phyloP scores from a whole-genome alignment of 2,329 filamentous ascomycete species.

The Colletotrichum falcatum region DNA sequence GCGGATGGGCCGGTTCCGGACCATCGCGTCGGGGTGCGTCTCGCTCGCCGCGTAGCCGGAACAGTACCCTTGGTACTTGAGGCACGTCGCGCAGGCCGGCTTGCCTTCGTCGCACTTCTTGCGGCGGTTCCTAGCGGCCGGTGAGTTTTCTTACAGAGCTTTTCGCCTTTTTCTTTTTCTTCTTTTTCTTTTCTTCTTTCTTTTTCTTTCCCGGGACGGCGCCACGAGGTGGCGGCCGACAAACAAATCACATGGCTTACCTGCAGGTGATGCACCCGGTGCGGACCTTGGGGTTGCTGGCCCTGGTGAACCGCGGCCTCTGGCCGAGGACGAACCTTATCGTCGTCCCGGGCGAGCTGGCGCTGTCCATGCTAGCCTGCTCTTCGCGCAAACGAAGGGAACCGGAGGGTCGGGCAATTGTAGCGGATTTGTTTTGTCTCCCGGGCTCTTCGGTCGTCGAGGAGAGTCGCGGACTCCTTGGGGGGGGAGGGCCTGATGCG shows the following conservation, averaged over 20 bases:
- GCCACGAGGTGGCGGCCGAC: too few species aligned
- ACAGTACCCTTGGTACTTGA: slow-evolving; percentile 30
- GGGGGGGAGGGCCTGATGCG: background rate
- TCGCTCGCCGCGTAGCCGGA: slow-evolving; percentile 11
- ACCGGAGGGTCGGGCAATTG: background rate
- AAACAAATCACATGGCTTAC: slow-evolving; percentile 1
- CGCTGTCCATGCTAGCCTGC: background rate
- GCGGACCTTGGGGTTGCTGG: slow-evolving; percentile 25
- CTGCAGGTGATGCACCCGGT: slow-evolving; percentile 31
- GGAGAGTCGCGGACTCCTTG: background rate
- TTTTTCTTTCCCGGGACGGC: background rate
- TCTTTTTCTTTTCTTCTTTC: background rate
- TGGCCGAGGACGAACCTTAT: slow-evolving; percentile 4
- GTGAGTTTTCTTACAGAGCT: background rate
- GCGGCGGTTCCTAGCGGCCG: slow-evolving; percentile 9
- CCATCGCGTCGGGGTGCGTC: background rate
- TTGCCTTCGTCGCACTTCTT: slow-evolving; percentile 30
- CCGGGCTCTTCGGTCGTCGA: background rate
- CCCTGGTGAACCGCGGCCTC: slow-evolving; percentile 4
- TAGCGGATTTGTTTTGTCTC: background rate
- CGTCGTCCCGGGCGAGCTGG: background rate
- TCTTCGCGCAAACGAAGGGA: background rate
- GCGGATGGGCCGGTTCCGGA: background rate
- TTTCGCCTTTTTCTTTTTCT: background rate
- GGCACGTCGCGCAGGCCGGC: slow-evolving; percentile 21